Evolutionary conservation across 179 eudicot species (phyloP), one percentile per base, ranked within the genome.

Genomic region (Beta corolliflora): DNA sequence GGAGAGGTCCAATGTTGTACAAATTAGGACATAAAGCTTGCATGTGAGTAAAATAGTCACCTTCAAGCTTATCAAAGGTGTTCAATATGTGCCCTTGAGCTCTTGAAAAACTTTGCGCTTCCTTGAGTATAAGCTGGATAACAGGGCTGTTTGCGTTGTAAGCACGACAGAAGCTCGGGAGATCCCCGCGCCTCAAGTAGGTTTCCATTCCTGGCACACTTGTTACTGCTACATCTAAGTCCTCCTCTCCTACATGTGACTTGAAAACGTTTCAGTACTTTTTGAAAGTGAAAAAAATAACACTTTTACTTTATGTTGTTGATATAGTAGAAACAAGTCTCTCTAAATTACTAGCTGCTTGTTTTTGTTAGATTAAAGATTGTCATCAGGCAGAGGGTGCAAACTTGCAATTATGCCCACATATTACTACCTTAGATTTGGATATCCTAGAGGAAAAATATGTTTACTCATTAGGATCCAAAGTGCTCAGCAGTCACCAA

Each of bases 11-110:
- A 31, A 87, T 83, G 74, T 84, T 80, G 85, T 92, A 92, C 13
- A 90, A 31, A 63, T 88, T 92, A 5, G 93, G 87, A 68, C 85
- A 82, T 0, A 44, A 44, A 29, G 76, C 72, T 5, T 55, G 86
- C 2, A 91, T 14, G 23, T 87, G 88, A 50, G 88, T 66, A 5
- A 92, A 82, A 13, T 85, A 78, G 16, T 89, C 88, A 18, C 84
- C 91, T 74, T 92, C 93, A 14, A 92, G 88, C 5, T 85, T 85
- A 69, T 91, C 90, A 72, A 91, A 91, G 23, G 94, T 88, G 83
- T 92, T 90, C 76, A 92, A 86, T 48, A 92, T 90, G 67, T 90
- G 90, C 0, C 84, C 94, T n/a, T 85, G 78, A 58, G 93, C 90
- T 75, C 72, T 76, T 2, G 85, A 25, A 11, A 60, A 81, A 31